Conservation (phyloP, 306 rosid genomes). For the Benincasa hispida region DNA sequence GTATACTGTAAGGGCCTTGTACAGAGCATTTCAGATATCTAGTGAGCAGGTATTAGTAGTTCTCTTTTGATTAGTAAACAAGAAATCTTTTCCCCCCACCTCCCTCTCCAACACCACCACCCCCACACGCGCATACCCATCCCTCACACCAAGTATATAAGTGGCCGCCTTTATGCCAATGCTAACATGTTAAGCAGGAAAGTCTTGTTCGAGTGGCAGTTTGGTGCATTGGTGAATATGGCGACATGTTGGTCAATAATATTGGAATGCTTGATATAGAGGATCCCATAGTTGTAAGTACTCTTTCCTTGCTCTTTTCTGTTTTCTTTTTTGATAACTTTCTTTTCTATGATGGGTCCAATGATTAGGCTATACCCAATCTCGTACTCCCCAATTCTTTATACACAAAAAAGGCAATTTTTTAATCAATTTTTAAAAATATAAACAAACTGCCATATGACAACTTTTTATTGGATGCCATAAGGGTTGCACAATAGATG, state of each 20-base stretch:
- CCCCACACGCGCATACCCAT: background rate
- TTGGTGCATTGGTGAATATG: constrained; percentile 98
- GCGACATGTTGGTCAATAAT: constrained; percentile 76
- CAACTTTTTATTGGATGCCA: no score
- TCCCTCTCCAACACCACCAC: background rate
- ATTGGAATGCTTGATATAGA: constrained; percentile 79
- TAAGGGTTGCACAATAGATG: no score
- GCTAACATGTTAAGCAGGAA: constrained; percentile 50
- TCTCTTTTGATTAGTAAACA: constrained; percentile 13
- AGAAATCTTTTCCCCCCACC: constrained; percentile 2
- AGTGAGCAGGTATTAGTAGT: constrained; percentile 66
- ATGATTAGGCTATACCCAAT: no score
- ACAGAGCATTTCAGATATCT: constrained; percentile 69
- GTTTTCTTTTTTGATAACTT: background rate
- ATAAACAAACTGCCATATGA: no score
- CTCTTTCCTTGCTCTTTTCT: background rate
- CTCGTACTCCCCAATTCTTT: no score
- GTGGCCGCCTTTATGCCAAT: background rate
- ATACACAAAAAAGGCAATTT: no score
- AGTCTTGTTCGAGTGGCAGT: constrained; percentile 91
- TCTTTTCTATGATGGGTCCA: background rate
- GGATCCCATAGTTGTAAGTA: constrained; percentile 80
- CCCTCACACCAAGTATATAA: background rate
- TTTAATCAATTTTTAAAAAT: no score
- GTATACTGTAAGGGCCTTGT: constrained; percentile 75